Conservation (phyloP, 2,329 filamentous ascomycete species). For the Pseudohalonectria lignicola region DNA sequence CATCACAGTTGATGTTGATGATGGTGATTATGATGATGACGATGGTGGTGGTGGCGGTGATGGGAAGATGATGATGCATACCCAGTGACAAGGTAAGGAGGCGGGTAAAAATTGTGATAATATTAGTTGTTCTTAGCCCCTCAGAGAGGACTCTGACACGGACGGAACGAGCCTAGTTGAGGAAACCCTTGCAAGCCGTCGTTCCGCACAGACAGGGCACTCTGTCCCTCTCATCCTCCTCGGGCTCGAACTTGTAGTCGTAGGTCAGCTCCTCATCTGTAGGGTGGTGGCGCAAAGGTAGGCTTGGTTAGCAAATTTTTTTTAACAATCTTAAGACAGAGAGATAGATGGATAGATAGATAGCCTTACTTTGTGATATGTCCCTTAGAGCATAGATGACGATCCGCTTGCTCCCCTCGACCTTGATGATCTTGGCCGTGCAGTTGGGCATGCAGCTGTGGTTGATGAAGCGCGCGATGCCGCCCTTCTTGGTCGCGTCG, state of each 20-base stretch:
- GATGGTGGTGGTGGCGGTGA: too few relatives aligned
- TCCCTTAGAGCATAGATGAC: slow-evolving; percentile 97
- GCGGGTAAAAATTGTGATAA: too few relatives aligned
- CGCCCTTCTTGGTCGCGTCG: slow-evolving; percentile 96
- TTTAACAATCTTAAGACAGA: not conserved
- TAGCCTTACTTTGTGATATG: slow-evolving; percentile 80
- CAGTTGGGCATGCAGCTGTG: slow-evolving; percentile 97
- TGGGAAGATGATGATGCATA: too few relatives aligned
- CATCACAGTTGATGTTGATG: too few relatives aligned
- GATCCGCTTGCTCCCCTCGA: slow-evolving; percentile 94
- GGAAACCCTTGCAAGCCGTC: slow-evolving; percentile 93
- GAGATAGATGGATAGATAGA: not conserved
- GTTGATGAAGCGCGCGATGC: slow-evolving; percentile 97
- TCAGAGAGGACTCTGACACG: too few relatives aligned
- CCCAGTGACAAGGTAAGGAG: too few relatives aligned
- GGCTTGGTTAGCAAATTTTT: slow-evolving; percentile 7
- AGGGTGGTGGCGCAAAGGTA: not conserved
- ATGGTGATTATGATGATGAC: too few relatives aligned
- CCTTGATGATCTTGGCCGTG: slow-evolving; percentile 98
- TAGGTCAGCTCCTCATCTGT: slow-evolving; percentile 97
- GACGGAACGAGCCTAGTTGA: too few relatives aligned
- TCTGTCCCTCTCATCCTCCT: slow-evolving; percentile 86
- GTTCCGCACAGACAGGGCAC: slow-evolving; percentile 97
- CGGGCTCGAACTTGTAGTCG: slow-evolving; percentile 99
- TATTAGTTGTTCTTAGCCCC: too few relatives aligned